These are phyloP conservation scores for Juglanconis oblonga DNA, from an alignment of 2,329 filamentous ascomycete species.

Conservation along the genomic window DNA sequence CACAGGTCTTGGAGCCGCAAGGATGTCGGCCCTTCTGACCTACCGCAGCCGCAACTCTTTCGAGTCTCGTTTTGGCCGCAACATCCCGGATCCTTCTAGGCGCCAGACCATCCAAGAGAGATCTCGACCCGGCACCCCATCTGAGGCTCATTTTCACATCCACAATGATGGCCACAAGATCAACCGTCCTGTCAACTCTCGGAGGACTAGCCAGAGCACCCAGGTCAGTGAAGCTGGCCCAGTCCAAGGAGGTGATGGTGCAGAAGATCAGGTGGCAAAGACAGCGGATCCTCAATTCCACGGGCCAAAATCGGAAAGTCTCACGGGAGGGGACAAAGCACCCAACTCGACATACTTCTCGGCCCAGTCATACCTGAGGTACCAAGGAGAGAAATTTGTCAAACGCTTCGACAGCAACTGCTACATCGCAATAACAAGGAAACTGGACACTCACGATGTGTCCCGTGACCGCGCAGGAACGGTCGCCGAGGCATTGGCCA, in stretches of 20 bases:
- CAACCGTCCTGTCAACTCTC: conserved; percentile 50
- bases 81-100: conserved; percentile 81
- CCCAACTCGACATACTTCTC: conserved; percentile 87
- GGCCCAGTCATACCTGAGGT: conserved; percentile 93
- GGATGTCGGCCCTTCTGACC: conserved; percentile 94
- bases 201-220: conserved; percentile 38
- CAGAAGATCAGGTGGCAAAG: conserved; percentile 21
- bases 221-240: conserved; percentile 9
- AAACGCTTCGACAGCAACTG: conserved; percentile 97
- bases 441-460: conserved; percentile 95
- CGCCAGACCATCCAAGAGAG: conserved; percentile 77
- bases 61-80: conserved; percentile 89
- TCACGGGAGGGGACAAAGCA: conserved; percentile 49
- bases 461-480: conserved; percentile 69
- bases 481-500: conserved; percentile 70
- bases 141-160: conserved; percentile 73
- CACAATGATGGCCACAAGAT: conserved; percentile 79
- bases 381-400: conserved; percentile 95
- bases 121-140: conserved; percentile 57
- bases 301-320: conserved; percentile 53
- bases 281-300: conserved; percentile 67
- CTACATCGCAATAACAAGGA: conserved; percentile 97
- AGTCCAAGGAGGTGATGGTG: not conserved
- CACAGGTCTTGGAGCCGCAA: conserved; percentile 85
- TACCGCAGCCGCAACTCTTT: conserved; percentile 97